phyloP scores from a whole-genome alignment of 495 filamentous ascomycete genomes.

The Xylaria bambusicola region DNA sequence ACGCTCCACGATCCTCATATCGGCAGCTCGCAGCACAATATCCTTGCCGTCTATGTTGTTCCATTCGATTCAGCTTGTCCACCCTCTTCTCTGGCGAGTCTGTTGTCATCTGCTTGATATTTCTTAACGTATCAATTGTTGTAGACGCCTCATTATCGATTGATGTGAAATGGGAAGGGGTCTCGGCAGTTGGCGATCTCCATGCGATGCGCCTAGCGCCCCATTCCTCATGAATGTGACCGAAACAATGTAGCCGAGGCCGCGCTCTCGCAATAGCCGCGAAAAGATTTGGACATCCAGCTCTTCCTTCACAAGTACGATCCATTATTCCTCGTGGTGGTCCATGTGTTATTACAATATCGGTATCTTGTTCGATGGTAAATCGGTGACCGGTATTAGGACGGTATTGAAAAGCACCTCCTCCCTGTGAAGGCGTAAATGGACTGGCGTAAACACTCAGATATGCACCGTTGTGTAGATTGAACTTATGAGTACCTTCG shows the following conservation, averaged over 20 bases:
- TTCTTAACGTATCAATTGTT: slow-evolving; percentile 41
- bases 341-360: slow-evolving; percentile 75
- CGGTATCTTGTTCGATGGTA: slow-evolving; percentile 49
- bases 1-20: slow-evolving; percentile 45
- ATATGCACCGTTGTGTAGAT: slow-evolving; percentile 56
- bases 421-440: slow-evolving; percentile 62
- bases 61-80: slow-evolving; percentile 26
- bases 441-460: slow-evolving; percentile 71
- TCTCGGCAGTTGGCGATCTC: slow-evolving; percentile 38
- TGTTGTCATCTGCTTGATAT: slow-evolving; percentile 16
- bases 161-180: slow-evolving; percentile 35
- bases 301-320: slow-evolving; percentile 37
- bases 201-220: slow-evolving; percentile 65
- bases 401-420: slow-evolving; percentile 62
- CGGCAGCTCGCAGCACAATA: background rate
- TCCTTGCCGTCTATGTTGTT: too few relatives aligned
- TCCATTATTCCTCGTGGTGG: slow-evolving; percentile 66
- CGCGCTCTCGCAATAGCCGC: slow-evolving; percentile 52
- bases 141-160: slow-evolving; percentile 45
- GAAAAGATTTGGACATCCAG: slow-evolving; percentile 62
- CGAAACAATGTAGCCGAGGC: slow-evolving; percentile 69
- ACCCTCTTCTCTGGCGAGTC: slow-evolving; percentile 24
- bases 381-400: slow-evolving; percentile 53
- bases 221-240: slow-evolving; percentile 76
- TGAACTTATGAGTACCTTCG: slow-evolving; percentile 62